These are phyloP conservation scores for Tagetes patula DNA, from an alignment of 129 eudicot species.

Conservation along the genomic window DNA sequence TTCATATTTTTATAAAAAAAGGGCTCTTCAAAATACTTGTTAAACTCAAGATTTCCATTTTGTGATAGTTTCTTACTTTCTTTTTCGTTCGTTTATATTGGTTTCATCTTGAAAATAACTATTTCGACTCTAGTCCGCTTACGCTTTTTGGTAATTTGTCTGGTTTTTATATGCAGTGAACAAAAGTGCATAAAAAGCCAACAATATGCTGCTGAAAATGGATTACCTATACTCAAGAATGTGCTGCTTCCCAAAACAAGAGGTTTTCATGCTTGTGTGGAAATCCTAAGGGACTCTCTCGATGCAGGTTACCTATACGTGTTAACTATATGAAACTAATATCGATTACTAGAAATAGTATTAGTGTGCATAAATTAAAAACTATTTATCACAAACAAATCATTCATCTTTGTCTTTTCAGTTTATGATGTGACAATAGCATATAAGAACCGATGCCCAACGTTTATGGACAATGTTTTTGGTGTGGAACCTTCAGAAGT, in stretches of 20 bases:
- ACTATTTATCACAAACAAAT: not conserved
- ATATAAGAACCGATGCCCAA: constrained; percentile 75
- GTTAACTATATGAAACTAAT: not conserved
- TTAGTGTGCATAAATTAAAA: not conserved
- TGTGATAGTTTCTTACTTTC: constrained; percentile 20
- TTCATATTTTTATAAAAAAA: not conserved
- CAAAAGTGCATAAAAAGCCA: constrained; percentile 63
- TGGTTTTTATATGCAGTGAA: constrained; percentile 41
- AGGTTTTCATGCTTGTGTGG: constrained; percentile 77
- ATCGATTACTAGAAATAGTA: constrained; percentile 1
- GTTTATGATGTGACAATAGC: constrained; percentile 80
- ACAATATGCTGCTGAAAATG: constrained; percentile 66
- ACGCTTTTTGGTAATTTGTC: constrained; percentile 2
- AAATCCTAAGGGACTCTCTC: constrained; percentile 56
- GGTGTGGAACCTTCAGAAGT: constrained; percentile 88
- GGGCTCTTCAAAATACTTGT: not conserved
- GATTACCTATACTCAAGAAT: constrained; percentile 65
- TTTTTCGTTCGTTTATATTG: constrained; percentile 3
- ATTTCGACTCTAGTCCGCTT: constrained; percentile 4
- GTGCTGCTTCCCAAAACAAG: constrained; percentile 81
- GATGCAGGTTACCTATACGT: constrained; percentile 64
- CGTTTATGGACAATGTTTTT: constrained; percentile 72
- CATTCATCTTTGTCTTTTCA: constrained; percentile 24
- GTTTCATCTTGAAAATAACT: not conserved
- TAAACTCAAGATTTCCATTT: not conserved